Evolutionary conservation across 1,284 basidiomycete species (phyloP), one percentile per base, ranked within the genome.

Genomic region (Malassezia brasiliensis): DNA sequence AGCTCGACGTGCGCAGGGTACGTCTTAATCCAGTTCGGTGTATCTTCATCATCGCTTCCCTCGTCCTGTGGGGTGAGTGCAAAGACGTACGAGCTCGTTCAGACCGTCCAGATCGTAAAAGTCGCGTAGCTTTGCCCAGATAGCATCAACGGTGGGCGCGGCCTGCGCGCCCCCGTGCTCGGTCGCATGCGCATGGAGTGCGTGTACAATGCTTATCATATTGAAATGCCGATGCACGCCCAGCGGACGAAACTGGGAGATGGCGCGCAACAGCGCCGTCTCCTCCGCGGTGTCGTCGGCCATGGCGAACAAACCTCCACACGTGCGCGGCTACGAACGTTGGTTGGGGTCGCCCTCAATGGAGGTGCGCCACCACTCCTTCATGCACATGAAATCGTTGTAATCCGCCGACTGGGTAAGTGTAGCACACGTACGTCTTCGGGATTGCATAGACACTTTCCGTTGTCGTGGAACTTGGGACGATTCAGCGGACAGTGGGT

Each of bases 201-300:
- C 63, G 22, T 47, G 32, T 22, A 71, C 22, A 37, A 69, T 51
- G 7, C 65, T 52, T 3, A 71, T 51, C 57, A 67, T 58, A 47
- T 69, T 63, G 54, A 71, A 69, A 22, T 71, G 68, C 37, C 63
- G 55, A 52, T 71, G 65, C n/a, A 59, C 55, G 6, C 68, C 68
- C 7, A 71, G 40, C 14, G 68, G 68, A 6, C 67, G 58, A 40
- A 60, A 63, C 17, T 56, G 36, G 12, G 66, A 60, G 35, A 71
- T 58, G 40, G 61, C 57, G 25, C 64, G 62, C 17, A 71, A 53
- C 31, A 71, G 64, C n/a, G 68, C 45, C 11, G 25, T 47, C 45
- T 47, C 45, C 31, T 10, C 19, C 15, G 15, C 42, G 17, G 42
- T 45, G 25, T 45, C 42, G 22, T 31, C 17, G 15, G 20, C 15